phyloP scores from a whole-genome alignment of 202 grass and related monocot species.

The Carex sylvatica region DNA sequence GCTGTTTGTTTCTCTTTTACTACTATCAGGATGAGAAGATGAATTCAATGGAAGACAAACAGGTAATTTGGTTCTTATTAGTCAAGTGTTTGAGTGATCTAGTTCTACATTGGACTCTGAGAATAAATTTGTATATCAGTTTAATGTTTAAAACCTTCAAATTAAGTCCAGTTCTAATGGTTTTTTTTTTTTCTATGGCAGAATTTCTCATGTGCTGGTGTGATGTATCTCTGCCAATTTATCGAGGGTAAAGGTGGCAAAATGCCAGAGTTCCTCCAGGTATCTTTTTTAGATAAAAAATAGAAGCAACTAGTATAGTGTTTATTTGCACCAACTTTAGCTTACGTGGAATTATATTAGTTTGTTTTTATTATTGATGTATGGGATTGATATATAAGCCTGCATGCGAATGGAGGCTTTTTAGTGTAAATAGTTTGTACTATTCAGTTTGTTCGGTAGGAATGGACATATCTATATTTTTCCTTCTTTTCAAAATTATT shows the following conservation, averaged over 20 bases:
- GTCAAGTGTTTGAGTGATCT: not conserved
- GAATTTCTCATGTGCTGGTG: slow-evolving; percentile 88
- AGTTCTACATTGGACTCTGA: not conserved
- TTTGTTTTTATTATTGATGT: not conserved
- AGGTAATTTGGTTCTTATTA: slow-evolving; percentile 41
- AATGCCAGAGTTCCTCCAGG: slow-evolving; percentile 67
- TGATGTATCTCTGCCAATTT: slow-evolving; percentile 97
- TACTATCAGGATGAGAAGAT: slow-evolving; percentile 79
- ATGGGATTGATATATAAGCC: not conserved
- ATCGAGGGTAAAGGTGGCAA: slow-evolving; percentile 93
- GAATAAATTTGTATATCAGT: not conserved
- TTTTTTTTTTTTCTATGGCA: slow-evolving; percentile 31
- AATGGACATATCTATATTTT: not conserved
- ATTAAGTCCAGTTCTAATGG: not conserved
- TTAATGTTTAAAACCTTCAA: not conserved
- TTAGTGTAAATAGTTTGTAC: not conserved
- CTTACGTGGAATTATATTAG: not conserved
- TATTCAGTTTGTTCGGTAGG: not conserved
- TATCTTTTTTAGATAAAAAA: slow-evolving; percentile 31
- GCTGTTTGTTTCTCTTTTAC: not conserved
- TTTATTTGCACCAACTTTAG: not conserved
- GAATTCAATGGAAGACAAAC: slow-evolving; percentile 92
- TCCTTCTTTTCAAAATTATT: not conserved
- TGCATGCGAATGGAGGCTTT: not conserved
- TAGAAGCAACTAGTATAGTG: slow-evolving; percentile 3